Evolutionary conservation across 129 eudicot genomes (phyloP), one percentile per base, ranked within the genome.

Genomic region (Lactuca sativa): DNA sequence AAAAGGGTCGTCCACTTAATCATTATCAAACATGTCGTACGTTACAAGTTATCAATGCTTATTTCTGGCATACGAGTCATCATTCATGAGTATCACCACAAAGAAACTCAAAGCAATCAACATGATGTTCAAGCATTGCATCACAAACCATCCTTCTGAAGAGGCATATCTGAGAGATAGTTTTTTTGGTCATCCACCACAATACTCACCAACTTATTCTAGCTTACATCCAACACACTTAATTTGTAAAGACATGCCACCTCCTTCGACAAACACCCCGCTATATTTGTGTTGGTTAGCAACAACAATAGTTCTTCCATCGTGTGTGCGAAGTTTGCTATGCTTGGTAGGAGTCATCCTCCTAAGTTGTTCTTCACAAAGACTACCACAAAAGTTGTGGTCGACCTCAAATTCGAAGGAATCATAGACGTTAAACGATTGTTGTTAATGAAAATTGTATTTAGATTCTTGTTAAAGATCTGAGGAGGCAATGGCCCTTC

Each of bases 61-160:
- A 21, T 21, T 21, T 21, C 21, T 21, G 21, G 21, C 21, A 21
- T 21, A 21, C 21, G 21, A 21, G 21, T 21, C 21, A 21, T 21
- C 21, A 21, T 21, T 21, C 21, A 21, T 21, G 21, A 21, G 21
- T 21, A 21, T 21, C 21, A 21, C 21, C 21, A 21, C 21, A 21
- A 21, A 21, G 21, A 21, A 21, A 1, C 21, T 78, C 79, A 49
- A 56, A 73, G 69, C 97, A 90, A 5, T 90, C 87, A 71, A 90
- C 84, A 33, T 89, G 87, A 62, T 85, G 86, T 63, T 88, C 68
- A 56, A 77, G 56, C 58, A 80, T 88, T 38, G 85, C 82, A 40
- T 85, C 90, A 70, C 97, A 91, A 31, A 79, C 92, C 88, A 43
- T 90, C 83, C 80, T 88, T 85, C 60, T 88, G 97, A 18, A 71